Percentiles rank a stretch among this genome's conserved stretches.
Evolutionary conservation across 129 eudicot genomes (phyloP).

Genomic region (Artemisia tridentata): DNA sequence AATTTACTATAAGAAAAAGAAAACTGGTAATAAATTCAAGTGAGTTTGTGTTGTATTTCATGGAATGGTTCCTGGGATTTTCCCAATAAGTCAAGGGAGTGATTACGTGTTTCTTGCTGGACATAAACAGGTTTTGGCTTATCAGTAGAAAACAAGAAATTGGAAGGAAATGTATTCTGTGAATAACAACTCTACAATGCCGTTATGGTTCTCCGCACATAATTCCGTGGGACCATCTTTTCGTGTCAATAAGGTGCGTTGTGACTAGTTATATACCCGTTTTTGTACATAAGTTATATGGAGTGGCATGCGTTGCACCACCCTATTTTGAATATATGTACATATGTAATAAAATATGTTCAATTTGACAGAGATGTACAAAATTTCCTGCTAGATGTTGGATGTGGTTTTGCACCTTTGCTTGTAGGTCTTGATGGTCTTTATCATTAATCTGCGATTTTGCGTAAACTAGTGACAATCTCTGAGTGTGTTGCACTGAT

Average conservation of each 20-base stretch:
- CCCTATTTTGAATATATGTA: background rate
- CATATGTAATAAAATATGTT: background rate
- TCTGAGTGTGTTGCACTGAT: background rate
- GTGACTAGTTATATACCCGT: background rate
- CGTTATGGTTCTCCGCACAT: conserved; percentile 84
- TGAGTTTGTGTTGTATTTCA: conserved; percentile 88
- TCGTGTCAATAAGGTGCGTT: conserved; percentile 38
- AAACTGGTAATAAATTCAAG: conserved; percentile 12
- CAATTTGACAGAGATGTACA: background rate
- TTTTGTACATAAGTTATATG: conserved; percentile 11
- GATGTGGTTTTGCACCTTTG: too few relatives aligned
- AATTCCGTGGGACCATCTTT: conserved; percentile 62
- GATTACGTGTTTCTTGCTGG: conserved; percentile 72
- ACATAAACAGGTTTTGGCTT: conserved; percentile 75
- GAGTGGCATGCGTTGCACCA: background rate
- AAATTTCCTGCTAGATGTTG: background rate
- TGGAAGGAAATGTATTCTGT: conserved; percentile 95
- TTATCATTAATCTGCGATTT: too few relatives aligned
- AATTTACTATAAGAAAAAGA: too few relatives aligned
- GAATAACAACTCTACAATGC: conserved; percentile 61
- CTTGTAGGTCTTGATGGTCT: too few relatives aligned
- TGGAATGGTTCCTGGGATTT: conserved; percentile 87
- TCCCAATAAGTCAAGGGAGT: conserved; percentile 63
- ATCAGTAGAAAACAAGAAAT: conserved; percentile 52
- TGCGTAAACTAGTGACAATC: too few relatives aligned